Conservation (phyloP, 805 yeast genomes). For the Candida ortonii region DNA sequence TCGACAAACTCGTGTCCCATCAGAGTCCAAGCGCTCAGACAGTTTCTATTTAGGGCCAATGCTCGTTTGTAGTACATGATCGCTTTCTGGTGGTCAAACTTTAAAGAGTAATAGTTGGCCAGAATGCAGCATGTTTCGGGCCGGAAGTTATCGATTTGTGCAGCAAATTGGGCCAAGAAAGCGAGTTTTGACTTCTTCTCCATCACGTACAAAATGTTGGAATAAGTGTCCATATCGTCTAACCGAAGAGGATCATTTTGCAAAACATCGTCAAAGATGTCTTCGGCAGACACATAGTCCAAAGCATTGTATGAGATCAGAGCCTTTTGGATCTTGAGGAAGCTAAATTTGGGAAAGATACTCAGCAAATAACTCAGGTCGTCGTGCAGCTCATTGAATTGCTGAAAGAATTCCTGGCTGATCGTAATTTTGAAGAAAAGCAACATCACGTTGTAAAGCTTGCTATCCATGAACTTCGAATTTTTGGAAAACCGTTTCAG, state of each 20-base stretch:
- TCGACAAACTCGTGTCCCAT: conserved; percentile 99
- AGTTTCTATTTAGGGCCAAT: conserved; percentile 69
- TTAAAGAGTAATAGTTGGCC: conserved; percentile 89
- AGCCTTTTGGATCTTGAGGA: conserved; percentile 78
- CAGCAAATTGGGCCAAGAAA: conserved; percentile 80
- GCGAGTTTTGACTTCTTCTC: conserved; percentile 83
- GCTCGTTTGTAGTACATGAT: conserved; percentile 92
- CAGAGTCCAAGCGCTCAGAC: conserved; percentile 92
- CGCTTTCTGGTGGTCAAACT: conserved; percentile 92
- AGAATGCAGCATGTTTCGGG: conserved; percentile 94
- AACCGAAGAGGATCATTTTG: conserved; percentile 76
- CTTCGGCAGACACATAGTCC: conserved; percentile 79
- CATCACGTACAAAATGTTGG: conserved; percentile 93
- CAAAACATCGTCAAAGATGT: conserved; percentile 71
- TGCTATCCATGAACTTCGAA: conserved; percentile 31
- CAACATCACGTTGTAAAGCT: conserved; percentile 30
- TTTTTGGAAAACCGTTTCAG: conserved; percentile 38
- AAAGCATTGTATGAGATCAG: conserved; percentile 77
- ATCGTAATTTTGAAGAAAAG: conserved; percentile 62
- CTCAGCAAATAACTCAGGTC: conserved; percentile 47
- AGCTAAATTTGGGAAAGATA: conserved; percentile 70
- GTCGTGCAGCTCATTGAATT: conserved; percentile 47
- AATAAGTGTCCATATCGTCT: conserved; percentile 89
- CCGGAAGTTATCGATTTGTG: conserved; percentile 77
- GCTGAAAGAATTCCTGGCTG: conserved; percentile 77